A percentile compares a stretch with the other conserved stretches of the same genome.
Conservation (phyloP, 176 grass and related monocot genomes). For the Carex littledalei region DNA sequence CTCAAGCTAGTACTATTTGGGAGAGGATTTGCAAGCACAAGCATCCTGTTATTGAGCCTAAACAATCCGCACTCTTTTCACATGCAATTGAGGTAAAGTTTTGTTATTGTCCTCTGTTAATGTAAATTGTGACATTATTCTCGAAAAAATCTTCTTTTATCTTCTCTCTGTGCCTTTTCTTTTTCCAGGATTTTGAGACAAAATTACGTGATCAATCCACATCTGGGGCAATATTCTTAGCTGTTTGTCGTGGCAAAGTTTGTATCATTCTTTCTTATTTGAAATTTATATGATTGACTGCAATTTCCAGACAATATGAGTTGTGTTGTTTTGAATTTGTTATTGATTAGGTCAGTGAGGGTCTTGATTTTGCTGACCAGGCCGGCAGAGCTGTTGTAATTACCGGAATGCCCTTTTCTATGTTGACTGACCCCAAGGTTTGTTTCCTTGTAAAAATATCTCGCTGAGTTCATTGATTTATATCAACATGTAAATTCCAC, state of each 20-base stretch:
- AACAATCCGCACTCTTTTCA: conserved; percentile 78
- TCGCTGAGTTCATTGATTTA: neutral
- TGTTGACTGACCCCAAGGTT: conserved; percentile 82
- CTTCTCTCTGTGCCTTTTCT: conserved; percentile 20
- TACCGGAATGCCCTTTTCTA: conserved; percentile 90
- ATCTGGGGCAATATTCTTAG: conserved; percentile 92
- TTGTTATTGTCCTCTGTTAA: conserved; percentile 11
- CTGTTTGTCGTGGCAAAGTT: conserved; percentile 98
- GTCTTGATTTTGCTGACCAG: conserved; percentile 99
- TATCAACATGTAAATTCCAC: neutral
- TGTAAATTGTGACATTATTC: conserved; percentile 15
- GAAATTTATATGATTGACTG: conserved; percentile 23
- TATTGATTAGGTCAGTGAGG: conserved; percentile 75
- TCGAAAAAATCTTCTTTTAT: conserved; percentile 27
- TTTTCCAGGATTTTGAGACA: conserved; percentile 73
- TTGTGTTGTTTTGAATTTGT: conserved; percentile 16
- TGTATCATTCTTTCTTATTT: conserved; percentile 28
- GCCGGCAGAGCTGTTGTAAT: conserved; percentile 92
- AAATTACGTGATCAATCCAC: conserved; percentile 69
- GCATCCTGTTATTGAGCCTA: conserved; percentile 93
- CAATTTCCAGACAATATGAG: conserved; percentile 27
- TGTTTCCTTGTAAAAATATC: conserved; percentile 4
- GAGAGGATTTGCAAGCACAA: conserved; percentile 89
- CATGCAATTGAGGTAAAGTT: conserved; percentile 77
- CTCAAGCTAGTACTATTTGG: conserved; percentile 66